Conservation (phyloP, 2,329 filamentous ascomycete species). For the Alternaria conjuncta region DNA sequence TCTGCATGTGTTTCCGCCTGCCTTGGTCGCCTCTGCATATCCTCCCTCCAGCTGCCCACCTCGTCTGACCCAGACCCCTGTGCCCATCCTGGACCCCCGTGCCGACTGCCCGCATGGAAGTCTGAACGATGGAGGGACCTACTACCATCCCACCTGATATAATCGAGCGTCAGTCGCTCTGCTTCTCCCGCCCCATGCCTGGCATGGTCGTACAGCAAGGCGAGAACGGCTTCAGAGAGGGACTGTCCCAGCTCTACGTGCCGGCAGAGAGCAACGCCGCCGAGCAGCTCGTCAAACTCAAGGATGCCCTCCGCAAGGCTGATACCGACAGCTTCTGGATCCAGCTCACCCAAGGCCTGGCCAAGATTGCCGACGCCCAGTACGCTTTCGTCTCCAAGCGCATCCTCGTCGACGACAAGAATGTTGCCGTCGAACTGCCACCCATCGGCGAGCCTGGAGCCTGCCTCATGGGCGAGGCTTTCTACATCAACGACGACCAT, state of each 20-base stretch:
- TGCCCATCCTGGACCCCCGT: slow-evolving; percentile 21
- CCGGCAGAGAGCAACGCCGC: slow-evolving; percentile 65
- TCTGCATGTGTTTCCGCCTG: slow-evolving; percentile 28
- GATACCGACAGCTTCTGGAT: slow-evolving; percentile 69
- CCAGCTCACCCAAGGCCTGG: slow-evolving; percentile 68
- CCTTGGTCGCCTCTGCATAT: slow-evolving; percentile 9
- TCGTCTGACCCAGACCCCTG: slow-evolving; percentile 17
- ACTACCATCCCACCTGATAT: slow-evolving; percentile 46
- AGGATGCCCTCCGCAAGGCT: slow-evolving; percentile 60
- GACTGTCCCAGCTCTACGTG: slow-evolving; percentile 41
- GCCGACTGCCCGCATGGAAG: slow-evolving; percentile 29
- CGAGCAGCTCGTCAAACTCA: slow-evolving; percentile 66
- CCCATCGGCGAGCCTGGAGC: slow-evolving; percentile 66
- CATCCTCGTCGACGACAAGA: slow-evolving; percentile 65
- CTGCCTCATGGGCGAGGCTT: slow-evolving; percentile 68
- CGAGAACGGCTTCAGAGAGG: slow-evolving; percentile 52
- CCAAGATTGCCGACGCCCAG: slow-evolving; percentile 68
- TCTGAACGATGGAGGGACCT: slow-evolving; percentile 39
- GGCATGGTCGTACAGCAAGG: slow-evolving; percentile 54
- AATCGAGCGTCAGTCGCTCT: slow-evolving; percentile 53
- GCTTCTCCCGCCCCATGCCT: slow-evolving; percentile 49
- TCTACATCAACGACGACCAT: slow-evolving; percentile 69
- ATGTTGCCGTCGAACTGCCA: slow-evolving; percentile 65
- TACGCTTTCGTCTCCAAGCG: slow-evolving; percentile 73
- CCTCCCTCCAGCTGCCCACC: slow-evolving; percentile 8